These are phyloP conservation scores for Trichoderma endophyticum DNA, from an alignment of 2,329 filamentous ascomycete genomes.

Conservation along the genomic window DNA sequence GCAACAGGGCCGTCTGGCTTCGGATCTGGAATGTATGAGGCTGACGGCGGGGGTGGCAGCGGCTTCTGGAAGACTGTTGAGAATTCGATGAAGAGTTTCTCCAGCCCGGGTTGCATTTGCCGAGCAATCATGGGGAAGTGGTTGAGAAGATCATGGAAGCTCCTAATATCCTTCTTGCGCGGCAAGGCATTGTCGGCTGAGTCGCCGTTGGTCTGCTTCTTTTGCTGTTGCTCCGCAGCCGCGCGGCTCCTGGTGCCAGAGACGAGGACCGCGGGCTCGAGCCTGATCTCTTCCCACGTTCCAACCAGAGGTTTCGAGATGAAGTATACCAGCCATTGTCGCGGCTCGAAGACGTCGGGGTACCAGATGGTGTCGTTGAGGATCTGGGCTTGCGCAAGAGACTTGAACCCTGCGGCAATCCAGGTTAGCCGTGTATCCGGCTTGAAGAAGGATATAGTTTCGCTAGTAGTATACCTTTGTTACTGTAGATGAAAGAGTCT, in stretches of 20 bases:
- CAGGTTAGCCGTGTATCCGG: slow-evolving; percentile 23
- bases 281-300: slow-evolving; percentile 71
- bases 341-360: slow-evolving; percentile 80
- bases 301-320: slow-evolving; percentile 88
- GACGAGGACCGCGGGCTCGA: slow-evolving; percentile 62
- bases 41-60: slow-evolving; percentile 69
- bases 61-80: slow-evolving; percentile 80
- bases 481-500: slow-evolving; percentile 88
- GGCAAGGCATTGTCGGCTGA: slow-evolving; percentile 42
- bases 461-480: slow-evolving; percentile 66
- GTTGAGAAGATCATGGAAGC: slow-evolving; percentile 83
- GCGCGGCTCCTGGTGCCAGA: slow-evolving; percentile 41
- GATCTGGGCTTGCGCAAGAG: slow-evolving; percentile 82
- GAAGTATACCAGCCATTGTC: slow-evolving; percentile 95
- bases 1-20: slow-evolving; percentile 54
- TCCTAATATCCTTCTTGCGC: slow-evolving; percentile 84
- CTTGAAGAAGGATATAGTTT: not conserved
- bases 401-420: slow-evolving; percentile 71
- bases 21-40: slow-evolving; percentile 57
- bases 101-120: slow-evolving; percentile 91
- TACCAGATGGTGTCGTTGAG: slow-evolving; percentile 84
- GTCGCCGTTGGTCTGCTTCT: slow-evolving; percentile 36
- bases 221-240: slow-evolving; percentile 34
- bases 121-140: slow-evolving; percentile 93
- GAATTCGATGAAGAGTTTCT: slow-evolving; percentile 88